Base-by-base conservation (phyloP, 2,329 filamentous ascomycete genomes). In the Fusarium sp. region DNA sequence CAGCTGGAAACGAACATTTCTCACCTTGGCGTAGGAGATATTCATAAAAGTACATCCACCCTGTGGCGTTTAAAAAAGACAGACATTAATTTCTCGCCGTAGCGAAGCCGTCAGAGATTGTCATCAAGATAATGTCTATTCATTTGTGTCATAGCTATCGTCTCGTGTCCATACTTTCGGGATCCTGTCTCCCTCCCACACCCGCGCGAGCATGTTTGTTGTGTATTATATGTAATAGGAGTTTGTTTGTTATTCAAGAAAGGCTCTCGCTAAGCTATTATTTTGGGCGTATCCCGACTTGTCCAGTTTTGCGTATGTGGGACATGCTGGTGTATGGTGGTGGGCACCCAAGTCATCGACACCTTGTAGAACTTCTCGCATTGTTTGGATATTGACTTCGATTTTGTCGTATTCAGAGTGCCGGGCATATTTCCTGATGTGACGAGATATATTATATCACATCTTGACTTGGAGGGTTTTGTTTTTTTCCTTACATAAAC, bases 91-190 rank as follows among this genome's bases (percentile, higher is more conserved):
- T 11, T 20, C 15, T 39, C 18, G 4, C n/a, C 42, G 13, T 6
- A 28, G 22, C 24, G 30, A 18, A 11, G n/a, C 42, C n/a, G 28
- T 12, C 35, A 33, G 36, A 38, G 28, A 16, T 65, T 24, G 28
- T 48, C 57, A 66, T 62, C 28, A 65, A 53, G 45, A 42, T 28
- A 58, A 53, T 55, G 59, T 74, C 73, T 75, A 74, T 76, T 68
- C 55, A 50, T 68, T 58, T 48, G 28, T 71, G 51, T 73, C 55
- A 42, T 71, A 48, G 63, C 33, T 61, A 45, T 73, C 59, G 48
- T 68, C 57, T 71, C 62, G 47, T 74, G 56, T 66, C 68, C 73
- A 66, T 74, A 54, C 57, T 65, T 74, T 70, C 62, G 60, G 70
- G 60, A 47, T 70, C 61, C 55, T 66, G 65, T 26, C 68, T 63